Conservation (phyloP, 371 early-diverging fungal genomes). For the Nematocida sp. region DNA sequence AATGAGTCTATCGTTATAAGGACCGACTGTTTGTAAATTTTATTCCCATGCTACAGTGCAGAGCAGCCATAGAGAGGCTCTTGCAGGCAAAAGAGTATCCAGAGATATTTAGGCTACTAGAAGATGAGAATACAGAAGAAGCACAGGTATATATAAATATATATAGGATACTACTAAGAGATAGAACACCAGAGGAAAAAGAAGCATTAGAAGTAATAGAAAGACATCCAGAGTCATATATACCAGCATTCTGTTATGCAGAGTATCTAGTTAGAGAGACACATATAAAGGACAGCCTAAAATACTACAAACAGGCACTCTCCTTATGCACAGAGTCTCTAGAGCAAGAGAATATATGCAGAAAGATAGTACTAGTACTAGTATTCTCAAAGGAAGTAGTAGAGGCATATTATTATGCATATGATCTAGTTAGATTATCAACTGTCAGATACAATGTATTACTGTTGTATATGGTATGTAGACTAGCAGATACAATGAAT, state of each 20-base stretch:
- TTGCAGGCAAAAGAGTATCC: neutral
- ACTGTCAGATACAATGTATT: neutral
- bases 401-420: slow-evolving; percentile 9
- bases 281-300: neutral
- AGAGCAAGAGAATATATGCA: neutral
- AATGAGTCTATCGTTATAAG: neutral
- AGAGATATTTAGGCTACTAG: neutral
- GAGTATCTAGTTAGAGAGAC: slow-evolving; percentile 6
- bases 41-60: neutral
- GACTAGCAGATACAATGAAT: neutral
- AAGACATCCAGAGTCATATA: neutral
- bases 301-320: neutral
- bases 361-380: neutral
- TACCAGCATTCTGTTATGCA: slow-evolving; percentile 8
- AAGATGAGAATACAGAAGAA: neutral
- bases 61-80: neutral
- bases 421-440: neutral
- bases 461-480: neutral
- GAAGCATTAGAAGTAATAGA: neutral
- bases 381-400: neutral
- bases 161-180: neutral
- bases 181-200: neutral
- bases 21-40: too few relatives aligned
- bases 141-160: neutral
- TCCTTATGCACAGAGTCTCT: neutral